phyloP scores from a whole-genome alignment of 225 moss, liverwort and hornwort genomes.

The Climacium dendroides region DNA sequence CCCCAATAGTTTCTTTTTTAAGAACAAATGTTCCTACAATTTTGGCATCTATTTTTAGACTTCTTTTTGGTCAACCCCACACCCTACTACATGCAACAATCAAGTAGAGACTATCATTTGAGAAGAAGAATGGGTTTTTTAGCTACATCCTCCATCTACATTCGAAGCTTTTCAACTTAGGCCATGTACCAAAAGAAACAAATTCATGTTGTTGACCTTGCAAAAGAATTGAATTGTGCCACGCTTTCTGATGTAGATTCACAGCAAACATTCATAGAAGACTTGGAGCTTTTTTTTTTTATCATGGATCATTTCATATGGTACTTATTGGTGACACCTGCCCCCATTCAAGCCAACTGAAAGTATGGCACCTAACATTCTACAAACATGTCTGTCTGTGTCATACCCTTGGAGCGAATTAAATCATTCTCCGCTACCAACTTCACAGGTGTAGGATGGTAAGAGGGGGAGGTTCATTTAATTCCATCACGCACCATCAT shows the following conservation, averaged over 20 bases:
- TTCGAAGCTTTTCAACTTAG: not conserved
- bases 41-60: not conserved
- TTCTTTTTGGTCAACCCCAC: rapidly evolving
- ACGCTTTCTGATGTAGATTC: not conserved
- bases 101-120: too few relatives aligned
- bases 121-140: not conserved
- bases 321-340: not conserved
- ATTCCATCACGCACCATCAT: rapidly evolving
- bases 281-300: not conserved
- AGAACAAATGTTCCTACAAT: rapidly evolving
- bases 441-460: not conserved
- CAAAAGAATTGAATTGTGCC: not conserved
- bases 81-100: too few relatives aligned
- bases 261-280: not conserved
- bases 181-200: too few relatives aligned
- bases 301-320: too few relatives aligned
- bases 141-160: not conserved
- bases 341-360: not conserved
- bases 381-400: not conserved
- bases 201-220: not conserved
- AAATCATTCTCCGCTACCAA: not conserved
- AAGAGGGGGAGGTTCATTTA: not conserved
- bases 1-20: rapidly evolving
- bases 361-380: not conserved
- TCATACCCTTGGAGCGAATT: not conserved